Percentiles rank a stretch among this genome's conserved stretches.
Evolutionary conservation across 1,284 basidiomycete species (phyloP).

Genomic region (Coniferiporia weirii): DNA sequence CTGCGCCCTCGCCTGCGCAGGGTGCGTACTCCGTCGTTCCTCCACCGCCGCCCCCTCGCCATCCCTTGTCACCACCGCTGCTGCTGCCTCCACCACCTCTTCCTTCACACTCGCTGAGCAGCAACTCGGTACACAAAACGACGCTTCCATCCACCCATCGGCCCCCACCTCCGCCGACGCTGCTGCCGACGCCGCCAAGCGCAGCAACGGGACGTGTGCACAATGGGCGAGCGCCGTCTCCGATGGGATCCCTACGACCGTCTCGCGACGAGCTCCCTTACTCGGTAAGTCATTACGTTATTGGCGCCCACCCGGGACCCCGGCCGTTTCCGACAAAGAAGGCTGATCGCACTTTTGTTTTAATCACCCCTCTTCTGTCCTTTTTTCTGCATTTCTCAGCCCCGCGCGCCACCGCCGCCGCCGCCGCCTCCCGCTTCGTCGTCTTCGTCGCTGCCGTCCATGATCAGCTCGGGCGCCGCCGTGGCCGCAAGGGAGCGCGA

Average conservation of each 20-base stretch:
- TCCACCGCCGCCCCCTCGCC: no score
- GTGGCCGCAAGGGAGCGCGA: neutral
- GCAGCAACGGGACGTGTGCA: neutral
- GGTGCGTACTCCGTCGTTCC: constrained; percentile 11
- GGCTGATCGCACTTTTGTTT: neutral
- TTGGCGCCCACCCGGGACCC: constrained; percentile 1
- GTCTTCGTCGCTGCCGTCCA: constrained; percentile 4
- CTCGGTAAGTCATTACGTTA: constrained; percentile 14
- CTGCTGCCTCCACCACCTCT: constrained; percentile 1
- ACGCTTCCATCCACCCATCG: neutral
- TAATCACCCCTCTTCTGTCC: neutral
- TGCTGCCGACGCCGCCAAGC: constrained; percentile 13
- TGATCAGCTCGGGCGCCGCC: neutral
- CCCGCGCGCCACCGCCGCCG: constrained; percentile 3
- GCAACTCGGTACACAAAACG: neutral
- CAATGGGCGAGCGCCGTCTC: constrained; percentile 3
- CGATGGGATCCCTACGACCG: constrained; percentile 14
- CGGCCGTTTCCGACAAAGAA: neutral
- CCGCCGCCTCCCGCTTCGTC: neutral
- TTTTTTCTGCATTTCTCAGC: constrained; percentile 9
- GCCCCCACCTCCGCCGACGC: constrained; percentile 5
- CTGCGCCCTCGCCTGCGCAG: constrained; percentile 2
- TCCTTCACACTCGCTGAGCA: neutral
- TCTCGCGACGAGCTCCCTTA: constrained; percentile 12
- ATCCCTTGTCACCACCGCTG: neutral